phyloP scores from a whole-genome alignment of 1,284 basidiomycete genomes.

The Irpex lacteus region DNA sequence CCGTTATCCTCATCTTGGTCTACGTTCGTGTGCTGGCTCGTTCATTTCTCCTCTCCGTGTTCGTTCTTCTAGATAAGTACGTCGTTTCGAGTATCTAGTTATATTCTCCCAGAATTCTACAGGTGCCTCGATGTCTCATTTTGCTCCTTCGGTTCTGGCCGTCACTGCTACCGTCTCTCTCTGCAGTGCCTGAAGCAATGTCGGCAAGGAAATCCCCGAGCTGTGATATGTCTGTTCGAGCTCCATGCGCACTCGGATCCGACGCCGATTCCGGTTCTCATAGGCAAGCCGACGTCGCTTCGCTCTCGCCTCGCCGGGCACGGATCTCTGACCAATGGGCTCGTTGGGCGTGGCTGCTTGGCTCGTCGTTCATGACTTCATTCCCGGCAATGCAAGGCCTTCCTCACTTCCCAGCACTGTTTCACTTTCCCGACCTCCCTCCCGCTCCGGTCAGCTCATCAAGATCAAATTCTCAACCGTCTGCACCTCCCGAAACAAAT shows the following conservation, averaged over 20 bases:
- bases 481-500: neutral
- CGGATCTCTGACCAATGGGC: neutral
- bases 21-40: neutral
- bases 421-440: neutral
- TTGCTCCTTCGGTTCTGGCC: no score
- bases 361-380: neutral
- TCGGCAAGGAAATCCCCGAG: no score
- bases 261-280: neutral
- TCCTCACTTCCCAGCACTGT: neutral
- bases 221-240: neutral
- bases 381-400: neutral
- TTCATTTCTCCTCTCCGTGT: neutral
- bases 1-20: neutral
- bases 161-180: no score
- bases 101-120: neutral
- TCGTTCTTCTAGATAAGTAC: neutral
- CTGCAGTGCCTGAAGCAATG: no score
- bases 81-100: neutral
- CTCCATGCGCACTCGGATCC: neutral
- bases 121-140: neutral
- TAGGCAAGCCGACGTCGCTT: neutral
- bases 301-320: neutral
- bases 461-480: neutral
- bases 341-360: neutral
- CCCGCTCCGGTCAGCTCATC: no score